Evolutionary conservation across 768 basidiomycete genomes (phyloP).

Genomic region (Coprinellus micaceus): DNA sequence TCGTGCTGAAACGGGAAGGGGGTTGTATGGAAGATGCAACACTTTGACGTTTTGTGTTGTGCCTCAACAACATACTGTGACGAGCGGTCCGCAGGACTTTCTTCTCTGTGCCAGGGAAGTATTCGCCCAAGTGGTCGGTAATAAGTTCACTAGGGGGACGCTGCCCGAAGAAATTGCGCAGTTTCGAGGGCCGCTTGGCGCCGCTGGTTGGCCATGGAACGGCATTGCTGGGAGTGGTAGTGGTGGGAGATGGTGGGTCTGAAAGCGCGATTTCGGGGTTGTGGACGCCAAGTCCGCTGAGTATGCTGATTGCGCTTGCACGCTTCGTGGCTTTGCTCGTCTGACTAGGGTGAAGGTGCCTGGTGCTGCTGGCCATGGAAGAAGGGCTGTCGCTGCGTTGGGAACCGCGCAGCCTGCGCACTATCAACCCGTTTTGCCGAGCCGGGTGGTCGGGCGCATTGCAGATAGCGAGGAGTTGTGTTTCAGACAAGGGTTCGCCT

Average conservation of each 20-base stretch:
- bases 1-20: constrained; percentile 59
- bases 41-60: constrained; percentile 44
- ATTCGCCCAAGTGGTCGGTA: constrained; percentile 89
- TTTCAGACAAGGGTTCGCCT: constrained; percentile 79
- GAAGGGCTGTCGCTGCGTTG: constrained; percentile 35
- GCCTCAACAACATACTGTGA: constrained; percentile 76
- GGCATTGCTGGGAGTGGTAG: constrained; percentile 32
- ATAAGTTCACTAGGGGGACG: constrained; percentile 97
- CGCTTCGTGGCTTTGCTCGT: constrained; percentile 69
- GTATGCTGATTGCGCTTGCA: constrained; percentile 90
- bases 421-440: constrained; percentile 73
- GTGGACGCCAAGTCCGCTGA: constrained; percentile 89
- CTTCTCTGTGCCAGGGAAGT: constrained; percentile 92
- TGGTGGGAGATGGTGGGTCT: constrained; percentile 55
- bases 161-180: constrained; percentile 97
- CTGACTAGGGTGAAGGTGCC: constrained; percentile 17
- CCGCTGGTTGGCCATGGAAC: too few relatives aligned
- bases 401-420: constrained; percentile 55
- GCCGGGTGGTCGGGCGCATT: constrained; percentile 75
- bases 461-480: constrained; percentile 78
- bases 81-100: constrained; percentile 86
- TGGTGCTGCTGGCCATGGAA: constrained; percentile 27
- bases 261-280: constrained; percentile 62
- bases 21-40: constrained; percentile 45
- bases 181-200: constrained; percentile 62